These are phyloP conservation scores for Dothideomycetes sp. DNA, from an alignment of 2,329 filamentous ascomycete genomes.

Conservation along the genomic window DNA sequence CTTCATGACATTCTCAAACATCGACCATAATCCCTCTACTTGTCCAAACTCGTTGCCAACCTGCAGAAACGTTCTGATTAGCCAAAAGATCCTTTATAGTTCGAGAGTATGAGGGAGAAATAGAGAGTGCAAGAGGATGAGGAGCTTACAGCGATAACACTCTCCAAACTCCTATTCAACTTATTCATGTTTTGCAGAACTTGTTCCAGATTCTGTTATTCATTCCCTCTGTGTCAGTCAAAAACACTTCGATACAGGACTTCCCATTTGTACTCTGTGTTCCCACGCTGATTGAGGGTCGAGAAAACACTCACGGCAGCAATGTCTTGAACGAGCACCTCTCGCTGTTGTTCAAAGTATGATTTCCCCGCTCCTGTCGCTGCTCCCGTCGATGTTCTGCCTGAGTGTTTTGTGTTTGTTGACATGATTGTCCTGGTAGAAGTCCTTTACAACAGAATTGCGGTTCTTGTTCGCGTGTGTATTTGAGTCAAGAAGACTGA, in stretches of 20 bases:
- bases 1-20: conserved; percentile 94
- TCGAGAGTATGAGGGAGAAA: neutral
- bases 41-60: conserved; percentile 95
- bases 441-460: too few relatives aligned
- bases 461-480: too few relatives aligned
- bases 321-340: conserved; percentile 62
- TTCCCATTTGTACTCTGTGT: too few relatives aligned
- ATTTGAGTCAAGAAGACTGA: too few relatives aligned
- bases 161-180: conserved; percentile 83
- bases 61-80: conserved; percentile 13
- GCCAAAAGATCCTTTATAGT: conserved; percentile 30
- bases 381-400: too few relatives aligned
- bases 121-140: neutral
- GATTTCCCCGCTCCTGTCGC: too few relatives aligned
- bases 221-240: neutral
- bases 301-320: conserved; percentile 46
- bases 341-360: conserved; percentile 70
- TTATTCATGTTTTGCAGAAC: conserved; percentile 95
- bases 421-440: too few relatives aligned
- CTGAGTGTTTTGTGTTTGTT: too few relatives aligned
- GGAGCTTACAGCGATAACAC: conserved; percentile 66
- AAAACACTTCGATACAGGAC: neutral
- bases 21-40: conserved; percentile 92
- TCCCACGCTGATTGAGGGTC: too few relatives aligned
- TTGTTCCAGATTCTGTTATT: conserved; percentile 61